Conservation (phyloP, 2,329 filamentous ascomycete species). For the Ophiostoma triangulosporum region DNA sequence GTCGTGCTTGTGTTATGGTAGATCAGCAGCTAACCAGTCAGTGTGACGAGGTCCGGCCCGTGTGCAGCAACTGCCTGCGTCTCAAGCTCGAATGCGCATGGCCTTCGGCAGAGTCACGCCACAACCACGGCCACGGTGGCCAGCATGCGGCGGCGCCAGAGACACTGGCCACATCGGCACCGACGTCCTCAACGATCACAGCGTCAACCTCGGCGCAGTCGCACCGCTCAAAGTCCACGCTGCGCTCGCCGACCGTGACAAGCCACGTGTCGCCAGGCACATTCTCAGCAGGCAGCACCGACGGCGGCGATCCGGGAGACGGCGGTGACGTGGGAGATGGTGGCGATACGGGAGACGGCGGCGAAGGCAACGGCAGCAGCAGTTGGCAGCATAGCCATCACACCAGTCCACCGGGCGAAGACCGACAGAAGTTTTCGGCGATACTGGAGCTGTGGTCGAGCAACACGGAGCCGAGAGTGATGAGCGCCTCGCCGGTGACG, state of each 20-base stretch:
- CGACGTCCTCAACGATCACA: not conserved
- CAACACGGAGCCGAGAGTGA: constrained; percentile 1
- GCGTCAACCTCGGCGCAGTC: not conserved
- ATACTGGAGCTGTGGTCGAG: constrained; percentile 9
- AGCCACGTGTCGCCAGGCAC: not conserved
- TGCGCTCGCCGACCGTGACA: not conserved
- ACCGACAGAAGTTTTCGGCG: constrained; percentile 6
- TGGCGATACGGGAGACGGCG: no score
- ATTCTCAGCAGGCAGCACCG: constrained; percentile 1
- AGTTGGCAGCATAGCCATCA: not conserved
- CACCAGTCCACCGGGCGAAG: not conserved
- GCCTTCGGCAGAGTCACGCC: constrained; percentile 7
- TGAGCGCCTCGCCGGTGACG: not conserved
- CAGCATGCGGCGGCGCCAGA: not conserved
- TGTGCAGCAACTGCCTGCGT: constrained; percentile 17
- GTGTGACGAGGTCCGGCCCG: constrained; percentile 17
- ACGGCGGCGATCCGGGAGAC: not conserved
- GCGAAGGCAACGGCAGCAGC: not conserved
- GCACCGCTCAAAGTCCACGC: not conserved
- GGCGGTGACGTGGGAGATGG: not conserved
- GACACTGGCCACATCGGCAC: not conserved
- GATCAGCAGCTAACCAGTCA: constrained; percentile 4
- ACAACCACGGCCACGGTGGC: not conserved
- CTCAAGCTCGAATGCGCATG: constrained; percentile 16
- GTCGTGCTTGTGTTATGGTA: not conserved